These are phyloP conservation scores for Kwoniella botswanensis DNA, from an alignment of 768 basidiomycete genomes.

Conservation along the genomic window DNA sequence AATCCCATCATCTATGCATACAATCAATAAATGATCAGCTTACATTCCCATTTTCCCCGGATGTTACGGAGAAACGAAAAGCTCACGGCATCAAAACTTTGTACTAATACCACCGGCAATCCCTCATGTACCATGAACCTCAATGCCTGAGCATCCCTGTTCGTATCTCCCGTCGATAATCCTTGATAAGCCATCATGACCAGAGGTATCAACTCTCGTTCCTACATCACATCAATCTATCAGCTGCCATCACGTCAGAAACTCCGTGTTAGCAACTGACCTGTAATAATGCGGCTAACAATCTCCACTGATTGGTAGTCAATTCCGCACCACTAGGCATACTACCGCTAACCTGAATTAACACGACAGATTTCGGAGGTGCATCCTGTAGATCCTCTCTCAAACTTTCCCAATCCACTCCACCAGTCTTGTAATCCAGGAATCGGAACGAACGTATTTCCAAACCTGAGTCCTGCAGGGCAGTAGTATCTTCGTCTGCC, in stretches of 20 bases:
- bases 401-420: constrained; percentile 54
- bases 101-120: constrained; percentile 51
- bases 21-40: not conserved
- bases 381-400: constrained; percentile 62
- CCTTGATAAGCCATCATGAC: constrained; percentile 54
- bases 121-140: constrained; percentile 54
- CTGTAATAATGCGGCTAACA: constrained; percentile 51
- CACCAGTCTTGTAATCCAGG: constrained; percentile 49
- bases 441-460: constrained; percentile 48
- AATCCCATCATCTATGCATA: constrained; percentile 55
- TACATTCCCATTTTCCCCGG: constrained; percentile 2
- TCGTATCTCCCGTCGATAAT: constrained; percentile 48
- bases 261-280: constrained; percentile 26
- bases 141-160: constrained; percentile 52
- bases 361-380: constrained; percentile 70
- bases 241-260: not conserved
- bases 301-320: constrained; percentile 49
- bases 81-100: constrained; percentile 56
- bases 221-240: constrained; percentile 49
- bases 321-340: constrained; percentile 62
- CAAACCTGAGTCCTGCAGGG: constrained; percentile 50
- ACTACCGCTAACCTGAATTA: constrained; percentile 63
- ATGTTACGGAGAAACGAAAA: not conserved
- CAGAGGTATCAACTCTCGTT: constrained; percentile 51
- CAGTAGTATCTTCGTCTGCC: constrained; percentile 45